Percentiles rank a stretch among this genome's conserved stretches.
These are phyloP conservation scores for Adenanthera pavonina DNA, from an alignment of 306 rosid species.

Conservation along the genomic window DNA sequence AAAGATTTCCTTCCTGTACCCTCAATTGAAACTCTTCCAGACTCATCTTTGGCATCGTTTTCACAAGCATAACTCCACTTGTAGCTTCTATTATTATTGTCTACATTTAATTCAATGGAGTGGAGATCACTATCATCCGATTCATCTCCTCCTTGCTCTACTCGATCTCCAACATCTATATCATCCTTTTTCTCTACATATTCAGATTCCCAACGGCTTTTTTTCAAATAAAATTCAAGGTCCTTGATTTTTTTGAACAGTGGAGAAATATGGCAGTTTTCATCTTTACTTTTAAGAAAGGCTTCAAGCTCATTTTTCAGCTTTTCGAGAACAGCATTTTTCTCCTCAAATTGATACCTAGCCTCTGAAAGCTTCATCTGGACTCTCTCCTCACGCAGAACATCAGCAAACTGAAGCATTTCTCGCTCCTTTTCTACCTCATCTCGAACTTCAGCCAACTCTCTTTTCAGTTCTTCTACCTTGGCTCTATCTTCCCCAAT, in stretches of 20 bases:
- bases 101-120: conserved; percentile 72
- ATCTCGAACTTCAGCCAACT: conserved; percentile 53
- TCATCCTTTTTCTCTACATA: conserved; percentile 26
- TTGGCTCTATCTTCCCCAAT: conserved; percentile 67
- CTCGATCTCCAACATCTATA: conserved; percentile 36
- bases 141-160: conserved; percentile 44
- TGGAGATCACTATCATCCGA: conserved; percentile 65
- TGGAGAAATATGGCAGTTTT: conserved; percentile 40
- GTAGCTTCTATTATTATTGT: conserved; percentile 56
- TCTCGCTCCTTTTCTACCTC: conserved; percentile 77
- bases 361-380: conserved; percentile 82
- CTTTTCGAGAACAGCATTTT: conserved; percentile 61
- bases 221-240: conserved; percentile 60
- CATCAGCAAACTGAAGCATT: conserved; percentile 74
- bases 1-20: conserved; percentile 57
- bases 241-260: conserved; percentile 55
- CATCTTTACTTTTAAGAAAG: conserved; percentile 46
- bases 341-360: conserved; percentile 69
- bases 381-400: conserved; percentile 71
- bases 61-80: conserved; percentile 59
- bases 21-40: conserved; percentile 49
- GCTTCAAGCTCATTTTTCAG: conserved; percentile 57
- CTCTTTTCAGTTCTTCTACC: conserved; percentile 66
- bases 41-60: conserved; percentile 40
- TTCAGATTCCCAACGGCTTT: conserved; percentile 53